Evolutionary conservation across 2,329 filamentous ascomycete species (phyloP), one percentile per base, ranked within the genome.

Genomic region (Colletotrichum tofieldiae): DNA sequence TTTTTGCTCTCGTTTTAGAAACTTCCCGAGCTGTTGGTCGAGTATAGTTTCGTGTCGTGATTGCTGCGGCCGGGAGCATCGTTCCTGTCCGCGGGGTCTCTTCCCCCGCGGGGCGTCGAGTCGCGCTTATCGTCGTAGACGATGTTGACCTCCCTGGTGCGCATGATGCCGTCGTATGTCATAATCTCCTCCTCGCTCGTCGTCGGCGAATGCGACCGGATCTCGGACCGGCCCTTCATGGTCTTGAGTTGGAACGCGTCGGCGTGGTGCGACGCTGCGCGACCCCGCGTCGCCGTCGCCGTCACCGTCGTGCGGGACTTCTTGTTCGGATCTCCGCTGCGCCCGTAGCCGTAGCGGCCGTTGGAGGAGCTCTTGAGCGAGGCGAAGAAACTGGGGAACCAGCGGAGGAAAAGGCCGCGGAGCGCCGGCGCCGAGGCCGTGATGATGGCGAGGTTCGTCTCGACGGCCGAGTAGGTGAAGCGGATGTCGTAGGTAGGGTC

Each of bases 181-280:
- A 84, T 83, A 16, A 84, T 84, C 72, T 84, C 82, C 66, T 84
- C 82, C 65, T 84, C 81, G 16, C 79, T 82, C 14, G 77, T 78
- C 6, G 73, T 81, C 0, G 81, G 81, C 20, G 81, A 80, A 14
- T 74, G 77, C 39, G 79, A 77, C 52, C 81, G 77, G 32, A 82
- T 79, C 67, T 82, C 82, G n/a, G 81, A 80, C 60, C 77, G 80
- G 35, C 66, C 76, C 43, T 77, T 79, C 72, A 79, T 75, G 35
- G 26, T 70, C 70, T 65, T 65, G 45, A 72, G 70, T 45, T 60
- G 60, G 54, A 72, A 72, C 23, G 65, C 3, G 14, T 70, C 60
- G 51, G 12, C 8, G 37, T 54, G 52, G 59, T 65, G 41, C 54
- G 69, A 41, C 2, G n/a, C 35, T 11, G 52, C 35, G 45, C 67